Conservation (phyloP, 1,284 basidiomycete genomes). For the Pascua guehoae region DNA sequence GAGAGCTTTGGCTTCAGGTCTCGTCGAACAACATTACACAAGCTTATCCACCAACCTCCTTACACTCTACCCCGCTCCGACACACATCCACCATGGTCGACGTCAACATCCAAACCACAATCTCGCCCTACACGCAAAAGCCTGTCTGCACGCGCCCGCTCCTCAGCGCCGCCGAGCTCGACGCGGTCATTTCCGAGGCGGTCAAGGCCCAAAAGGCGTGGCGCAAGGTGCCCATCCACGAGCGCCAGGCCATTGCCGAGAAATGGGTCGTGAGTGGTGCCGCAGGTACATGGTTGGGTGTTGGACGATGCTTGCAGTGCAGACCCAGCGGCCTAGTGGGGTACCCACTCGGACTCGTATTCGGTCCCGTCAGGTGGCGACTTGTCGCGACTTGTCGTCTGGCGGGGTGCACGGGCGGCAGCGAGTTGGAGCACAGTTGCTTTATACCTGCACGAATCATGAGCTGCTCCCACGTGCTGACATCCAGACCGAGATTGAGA, state of each 20-base stretch:
- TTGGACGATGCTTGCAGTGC: background rate
- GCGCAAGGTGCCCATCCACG: constrained; percentile 63
- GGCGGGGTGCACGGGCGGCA: background rate
- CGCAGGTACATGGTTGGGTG: background rate
- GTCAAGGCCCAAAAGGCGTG: constrained; percentile 68
- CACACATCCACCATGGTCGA: constrained; percentile 19
- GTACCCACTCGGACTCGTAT: no score
- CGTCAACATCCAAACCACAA: constrained; percentile 52
- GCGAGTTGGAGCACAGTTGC: no score
- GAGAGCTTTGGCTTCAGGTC: no score
- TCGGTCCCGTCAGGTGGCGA: no score
- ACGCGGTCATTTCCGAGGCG: constrained; percentile 58
- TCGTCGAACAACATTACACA: no score
- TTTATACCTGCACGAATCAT: background rate
- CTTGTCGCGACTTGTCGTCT: no score
- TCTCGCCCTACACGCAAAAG: constrained; percentile 53
- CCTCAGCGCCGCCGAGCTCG: constrained; percentile 55
- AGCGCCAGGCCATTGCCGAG: constrained; percentile 68
- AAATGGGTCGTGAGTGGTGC: constrained; percentile 69
- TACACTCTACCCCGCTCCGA: background rate
- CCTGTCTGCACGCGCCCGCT: constrained; percentile 50
- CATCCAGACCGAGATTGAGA: constrained; percentile 67
- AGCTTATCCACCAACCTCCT: background rate
- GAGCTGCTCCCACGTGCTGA: constrained; percentile 3
- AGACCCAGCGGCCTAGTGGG: no score